A percentile compares a stretch with the other conserved stretches of the same genome.
These are phyloP conservation scores for Penicillium carneum DNA, from an alignment of 2,329 filamentous ascomycete genomes.

Conservation along the genomic window DNA sequence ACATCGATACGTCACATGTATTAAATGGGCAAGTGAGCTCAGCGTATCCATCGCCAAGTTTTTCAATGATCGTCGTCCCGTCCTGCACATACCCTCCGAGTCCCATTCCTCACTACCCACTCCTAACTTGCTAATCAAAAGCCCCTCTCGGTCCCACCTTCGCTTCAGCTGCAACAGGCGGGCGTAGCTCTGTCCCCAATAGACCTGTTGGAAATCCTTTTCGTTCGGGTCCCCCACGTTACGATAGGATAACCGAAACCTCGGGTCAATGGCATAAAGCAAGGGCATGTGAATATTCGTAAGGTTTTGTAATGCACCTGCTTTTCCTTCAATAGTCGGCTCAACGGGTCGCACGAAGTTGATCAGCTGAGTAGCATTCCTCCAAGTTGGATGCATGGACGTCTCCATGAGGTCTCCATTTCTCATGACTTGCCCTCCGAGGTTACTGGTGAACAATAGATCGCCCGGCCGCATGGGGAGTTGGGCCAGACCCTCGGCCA, in stretches of 20 bases:
- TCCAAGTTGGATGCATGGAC: constrained; percentile 3
- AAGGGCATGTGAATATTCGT: constrained; percentile 5
- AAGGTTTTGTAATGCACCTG: neutral
- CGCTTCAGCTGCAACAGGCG: neutral
- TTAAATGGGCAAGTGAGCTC: too few species aligned
- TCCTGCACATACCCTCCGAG: constrained; percentile 7
- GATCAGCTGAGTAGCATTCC: constrained; percentile 1
- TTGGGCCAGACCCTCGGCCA: neutral
- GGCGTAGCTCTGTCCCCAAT: neutral
- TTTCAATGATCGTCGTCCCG: too few species aligned
- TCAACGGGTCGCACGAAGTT: constrained; percentile 4
- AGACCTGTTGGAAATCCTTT: neutral
- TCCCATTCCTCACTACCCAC: constrained; percentile 5
- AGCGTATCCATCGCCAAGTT: too few species aligned
- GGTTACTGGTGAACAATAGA: constrained; percentile 6
- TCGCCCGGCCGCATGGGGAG: neutral
- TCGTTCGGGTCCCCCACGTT: constrained; percentile 1
- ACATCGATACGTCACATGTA: too few species aligned
- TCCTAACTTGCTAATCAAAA: neutral
- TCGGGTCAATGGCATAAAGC: constrained; percentile 1
- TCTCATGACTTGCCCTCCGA: neutral
- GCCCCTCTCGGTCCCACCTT: neutral
- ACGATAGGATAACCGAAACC: neutral
- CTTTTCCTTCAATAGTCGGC: neutral
- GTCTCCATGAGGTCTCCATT: neutral